Conservation (phyloP, 148 eudicot species). For the Agrostemma githago region DNA sequence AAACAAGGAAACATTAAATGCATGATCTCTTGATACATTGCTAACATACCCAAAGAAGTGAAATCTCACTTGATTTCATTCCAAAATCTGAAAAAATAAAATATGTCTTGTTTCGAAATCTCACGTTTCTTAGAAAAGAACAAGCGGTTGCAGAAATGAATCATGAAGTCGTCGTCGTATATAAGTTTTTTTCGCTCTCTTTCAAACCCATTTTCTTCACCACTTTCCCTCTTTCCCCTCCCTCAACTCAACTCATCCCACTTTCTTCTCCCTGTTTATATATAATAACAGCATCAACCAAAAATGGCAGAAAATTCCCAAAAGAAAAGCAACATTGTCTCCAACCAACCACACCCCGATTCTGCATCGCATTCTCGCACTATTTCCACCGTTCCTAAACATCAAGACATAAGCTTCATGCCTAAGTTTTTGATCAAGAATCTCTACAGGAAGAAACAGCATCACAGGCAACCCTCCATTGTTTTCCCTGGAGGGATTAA, state of each 20-base stretch:
- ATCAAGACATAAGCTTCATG: conserved; percentile 25
- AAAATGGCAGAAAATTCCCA: conserved; percentile 12
- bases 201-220: conserved; percentile 20
- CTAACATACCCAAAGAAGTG: conserved; percentile 6
- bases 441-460: conserved; percentile 28
- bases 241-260: conserved; percentile 1
- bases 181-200: neutral
- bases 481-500: neutral
- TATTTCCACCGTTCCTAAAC: conserved; percentile 17
- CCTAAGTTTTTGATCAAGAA: conserved; percentile 33
- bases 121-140: neutral
- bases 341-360: neutral
- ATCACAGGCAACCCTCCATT: conserved; percentile 9
- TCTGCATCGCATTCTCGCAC: conserved; percentile 14
- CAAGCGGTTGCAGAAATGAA: neutral
- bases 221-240: conserved; percentile 13
- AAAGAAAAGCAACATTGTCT: neutral
- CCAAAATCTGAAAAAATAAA: neutral
- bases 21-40: conserved; percentile 12
- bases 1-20: neutral
- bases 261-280: neutral
- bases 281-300: neutral
- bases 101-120: neutral
- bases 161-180: neutral
- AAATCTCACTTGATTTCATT: conserved; percentile 23